Conservation (phyloP, 1,139 yeast species). For the Sporopachydermia cereana region DNA sequence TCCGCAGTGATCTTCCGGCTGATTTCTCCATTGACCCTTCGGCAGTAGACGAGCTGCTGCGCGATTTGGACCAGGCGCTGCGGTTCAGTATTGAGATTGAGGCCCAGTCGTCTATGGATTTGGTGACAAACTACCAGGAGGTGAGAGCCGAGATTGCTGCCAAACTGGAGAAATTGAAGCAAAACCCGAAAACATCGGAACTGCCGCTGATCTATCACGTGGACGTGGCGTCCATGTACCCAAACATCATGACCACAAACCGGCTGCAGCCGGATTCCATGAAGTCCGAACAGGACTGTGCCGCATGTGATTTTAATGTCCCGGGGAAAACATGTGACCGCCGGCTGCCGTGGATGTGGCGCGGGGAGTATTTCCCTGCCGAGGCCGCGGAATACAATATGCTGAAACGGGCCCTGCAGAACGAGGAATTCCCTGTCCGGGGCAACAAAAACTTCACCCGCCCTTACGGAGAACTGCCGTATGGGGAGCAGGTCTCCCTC, state of each 20-base stretch:
- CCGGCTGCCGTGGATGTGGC: constrained; percentile 93
- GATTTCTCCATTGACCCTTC: constrained; percentile 71
- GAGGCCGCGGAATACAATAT: constrained; percentile 83
- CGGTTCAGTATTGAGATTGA: constrained; percentile 81
- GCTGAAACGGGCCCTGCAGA: constrained; percentile 75
- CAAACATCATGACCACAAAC: constrained; percentile 96
- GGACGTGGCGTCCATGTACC: constrained; percentile 99
- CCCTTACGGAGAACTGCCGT: constrained; percentile 63
- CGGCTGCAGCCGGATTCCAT: constrained; percentile 97
- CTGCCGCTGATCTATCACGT: constrained; percentile 89
- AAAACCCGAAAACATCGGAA: constrained; percentile 56
- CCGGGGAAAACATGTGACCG: constrained; percentile 94
- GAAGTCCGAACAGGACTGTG: constrained; percentile 92
- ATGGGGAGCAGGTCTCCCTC: constrained; percentile 65
- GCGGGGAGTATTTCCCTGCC: constrained; percentile 93
- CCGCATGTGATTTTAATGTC: constrained; percentile 91
- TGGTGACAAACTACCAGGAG: constrained; percentile 72
- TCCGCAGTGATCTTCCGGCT: constrained; percentile 73
- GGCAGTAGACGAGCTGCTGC: constrained; percentile 70
- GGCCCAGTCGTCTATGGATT: constrained; percentile 55
- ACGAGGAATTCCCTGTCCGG: constrained; percentile 55
- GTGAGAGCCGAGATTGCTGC: constrained; percentile 46
- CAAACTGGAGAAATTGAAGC: constrained; percentile 45
- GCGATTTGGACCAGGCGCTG: constrained; percentile 64
- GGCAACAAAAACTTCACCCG: constrained; percentile 39